Base-by-base conservation (phyloP, 2,329 filamentous ascomycete genomes). In the Tolypocladium album region DNA sequence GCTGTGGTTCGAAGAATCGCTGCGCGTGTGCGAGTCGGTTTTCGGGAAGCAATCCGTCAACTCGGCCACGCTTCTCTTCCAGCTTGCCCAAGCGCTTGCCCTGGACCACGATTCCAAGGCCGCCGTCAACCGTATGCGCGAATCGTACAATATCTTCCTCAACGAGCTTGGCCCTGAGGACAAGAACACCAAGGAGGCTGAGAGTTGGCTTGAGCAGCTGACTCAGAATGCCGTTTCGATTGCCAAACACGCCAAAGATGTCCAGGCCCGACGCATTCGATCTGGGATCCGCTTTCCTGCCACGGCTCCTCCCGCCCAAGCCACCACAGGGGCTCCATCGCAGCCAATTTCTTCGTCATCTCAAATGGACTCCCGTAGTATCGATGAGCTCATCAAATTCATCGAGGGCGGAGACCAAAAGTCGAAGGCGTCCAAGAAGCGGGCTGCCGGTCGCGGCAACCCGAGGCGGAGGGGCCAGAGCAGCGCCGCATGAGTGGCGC, bases 131-230 rank as follows among this genome's bases (percentile, higher is more conserved):
- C 88, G 89, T 72, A 99, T 99, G 94, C 89, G 92, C 62, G 92
- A 97, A 74, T 94, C 92, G 55, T 97, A 92, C 79, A 96, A 89
- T 76, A 95, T 97, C 72, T 99, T 99, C 86, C 85, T 92, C 64
- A 79, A 81, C 61, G 86, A 94, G 69, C 87, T 99, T 6, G 94
- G 94, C 36, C 79, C 92, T 1, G 87, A 96, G 45, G 92, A 97
- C 74, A 91, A 92, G 75, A 97, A 99, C 79, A 99, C 94, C 64
- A 97, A 96, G 79, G 94, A 99, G 74, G 93, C 94, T 2, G 92
- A 96, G 78, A 90, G 85, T 70, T 99, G 94, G 94, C 84, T 97
- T 31, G 91, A 96, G 75, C 92, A 96, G 75, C 84, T 99, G 61
- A 97, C 93, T 0, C 90, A 95, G 74, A 97, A 95, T 69, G 94